phyloP scores from a whole-genome alignment of 2,329 filamentous ascomycete genomes.

The Graphilbum fragrans region DNA sequence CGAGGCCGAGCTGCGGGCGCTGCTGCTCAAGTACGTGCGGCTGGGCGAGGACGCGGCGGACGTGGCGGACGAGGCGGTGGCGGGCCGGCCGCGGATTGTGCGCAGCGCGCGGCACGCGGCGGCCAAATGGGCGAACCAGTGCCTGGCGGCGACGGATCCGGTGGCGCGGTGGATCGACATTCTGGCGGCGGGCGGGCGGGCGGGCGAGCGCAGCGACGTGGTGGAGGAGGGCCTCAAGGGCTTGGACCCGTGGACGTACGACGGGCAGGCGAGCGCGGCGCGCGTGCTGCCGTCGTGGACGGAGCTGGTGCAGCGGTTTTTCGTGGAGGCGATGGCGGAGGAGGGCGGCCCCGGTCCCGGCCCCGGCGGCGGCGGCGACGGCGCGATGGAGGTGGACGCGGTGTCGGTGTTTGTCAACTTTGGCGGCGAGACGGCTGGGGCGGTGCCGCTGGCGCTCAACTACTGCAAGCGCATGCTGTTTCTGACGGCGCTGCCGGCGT shows the following conservation, averaged over 20 bases:
- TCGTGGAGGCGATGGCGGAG: slow-evolving; percentile 21
- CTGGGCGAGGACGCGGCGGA: slow-evolving; percentile 26
- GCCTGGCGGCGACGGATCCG: slow-evolving; percentile 67
- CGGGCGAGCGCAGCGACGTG: slow-evolving; percentile 66
- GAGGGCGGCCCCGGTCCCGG: not conserved
- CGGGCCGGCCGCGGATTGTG: slow-evolving; percentile 29
- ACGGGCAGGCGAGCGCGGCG: slow-evolving; percentile 28
- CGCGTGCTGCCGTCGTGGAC: slow-evolving; percentile 36
- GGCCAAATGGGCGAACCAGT: slow-evolving; percentile 82
- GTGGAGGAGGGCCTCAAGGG: slow-evolving; percentile 84
- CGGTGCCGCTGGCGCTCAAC: slow-evolving; percentile 56
- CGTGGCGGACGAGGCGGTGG: slow-evolving; percentile 26
- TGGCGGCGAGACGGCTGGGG: slow-evolving; percentile 30
- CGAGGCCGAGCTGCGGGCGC: slow-evolving; percentile 26
- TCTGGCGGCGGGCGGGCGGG: slow-evolving; percentile 57
- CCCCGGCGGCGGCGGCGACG: not conserved
- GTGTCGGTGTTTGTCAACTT: slow-evolving; percentile 34
- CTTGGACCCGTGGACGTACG: slow-evolving; percentile 53
- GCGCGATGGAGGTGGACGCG: slow-evolving; percentile 25
- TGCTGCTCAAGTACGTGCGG: slow-evolving; percentile 59
- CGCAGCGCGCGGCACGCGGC: slow-evolving; percentile 70
- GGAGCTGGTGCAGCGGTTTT: slow-evolving; percentile 36
- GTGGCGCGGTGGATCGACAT: slow-evolving; percentile 81
- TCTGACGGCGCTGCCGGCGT: slow-evolving; percentile 32
- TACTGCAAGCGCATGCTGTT: slow-evolving; percentile 50